These are phyloP conservation scores for Pichia inconspicua DNA, from an alignment of 1,139 yeast genomes.

Conservation along the genomic window DNA sequence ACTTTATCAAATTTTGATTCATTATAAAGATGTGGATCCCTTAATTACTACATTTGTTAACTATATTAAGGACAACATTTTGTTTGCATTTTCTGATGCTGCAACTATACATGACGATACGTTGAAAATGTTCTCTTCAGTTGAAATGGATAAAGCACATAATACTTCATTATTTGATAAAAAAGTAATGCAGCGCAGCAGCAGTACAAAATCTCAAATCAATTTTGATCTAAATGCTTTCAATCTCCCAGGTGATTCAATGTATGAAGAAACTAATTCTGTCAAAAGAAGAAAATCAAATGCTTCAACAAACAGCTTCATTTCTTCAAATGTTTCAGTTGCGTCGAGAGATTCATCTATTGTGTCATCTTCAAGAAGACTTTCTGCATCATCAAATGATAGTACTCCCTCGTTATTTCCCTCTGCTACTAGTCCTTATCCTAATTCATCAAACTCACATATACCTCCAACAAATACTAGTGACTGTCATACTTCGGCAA, in stretches of 20 bases:
- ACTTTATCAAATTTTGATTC: constrained; percentile 20
- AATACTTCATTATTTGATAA: constrained; percentile 20
- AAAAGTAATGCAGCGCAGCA: constrained; percentile 7
- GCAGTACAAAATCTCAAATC: neutral
- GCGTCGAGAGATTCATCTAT: constrained; percentile 23
- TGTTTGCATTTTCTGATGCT: constrained; percentile 11
- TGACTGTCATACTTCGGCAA: constrained; percentile 7
- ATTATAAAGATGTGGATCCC: constrained; percentile 20
- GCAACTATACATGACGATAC: constrained; percentile 16
- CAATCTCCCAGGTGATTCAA: constrained; percentile 18
- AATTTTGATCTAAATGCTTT: constrained; percentile 25
- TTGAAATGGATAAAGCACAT: constrained; percentile 3
- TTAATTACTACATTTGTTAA: constrained; percentile 15
- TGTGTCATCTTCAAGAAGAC: constrained; percentile 21
- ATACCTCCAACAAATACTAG: neutral
- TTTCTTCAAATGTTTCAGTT: constrained; percentile 19
- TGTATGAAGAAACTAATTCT: constrained; percentile 13
- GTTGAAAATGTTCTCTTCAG: constrained; percentile 18
- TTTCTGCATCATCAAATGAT: constrained; percentile 22
- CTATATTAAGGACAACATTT: constrained; percentile 17
- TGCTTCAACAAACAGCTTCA: constrained; percentile 21
- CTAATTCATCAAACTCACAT: neutral
- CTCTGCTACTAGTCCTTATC: constrained; percentile 17
- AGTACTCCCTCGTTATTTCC: constrained; percentile 21
- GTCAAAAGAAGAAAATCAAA: constrained; percentile 23